These are phyloP conservation scores for Amyloporia xantha DNA, from an alignment of 768 basidiomycete genomes.

Conservation along the genomic window DNA sequence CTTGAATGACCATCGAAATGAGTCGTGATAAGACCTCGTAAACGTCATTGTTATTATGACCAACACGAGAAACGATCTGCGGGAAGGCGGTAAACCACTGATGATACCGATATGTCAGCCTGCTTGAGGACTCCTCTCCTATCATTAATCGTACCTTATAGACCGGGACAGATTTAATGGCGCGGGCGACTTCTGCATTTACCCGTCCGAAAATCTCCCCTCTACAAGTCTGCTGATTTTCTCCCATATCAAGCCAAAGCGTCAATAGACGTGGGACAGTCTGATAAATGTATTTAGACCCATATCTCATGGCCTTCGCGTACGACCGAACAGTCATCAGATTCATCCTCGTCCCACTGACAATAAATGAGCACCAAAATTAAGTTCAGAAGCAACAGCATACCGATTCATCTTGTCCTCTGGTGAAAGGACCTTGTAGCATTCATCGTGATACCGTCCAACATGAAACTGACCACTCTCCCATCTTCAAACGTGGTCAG, in stretches of 20 bases:
- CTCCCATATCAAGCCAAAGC: constrained; percentile 91
- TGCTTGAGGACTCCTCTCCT: neutral
- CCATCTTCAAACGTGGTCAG: too few species aligned
- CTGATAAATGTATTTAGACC: constrained; percentile 95
- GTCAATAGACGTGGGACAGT: constrained; percentile 91
- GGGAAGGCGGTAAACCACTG: constrained; percentile 97
- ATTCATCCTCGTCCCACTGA: constrained; percentile 60
- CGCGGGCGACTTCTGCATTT: constrained; percentile 37
- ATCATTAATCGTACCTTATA: constrained; percentile 62
- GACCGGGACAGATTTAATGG: constrained; percentile 56
- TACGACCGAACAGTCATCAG: constrained; percentile 61
- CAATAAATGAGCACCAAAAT: neutral
- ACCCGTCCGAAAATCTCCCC: constrained; percentile 46
- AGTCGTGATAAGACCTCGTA: constrained; percentile 55
- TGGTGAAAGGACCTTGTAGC: constrained; percentile 46
- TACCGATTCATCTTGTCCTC: constrained; percentile 38
- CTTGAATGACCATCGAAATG: constrained; percentile 65
- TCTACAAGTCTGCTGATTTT: constrained; percentile 22
- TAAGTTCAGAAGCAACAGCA: neutral
- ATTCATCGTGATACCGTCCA: constrained; percentile 84
- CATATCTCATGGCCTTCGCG: constrained; percentile 62
- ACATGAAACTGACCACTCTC: constrained; percentile 84
- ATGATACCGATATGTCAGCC: neutral
- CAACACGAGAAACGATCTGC: constrained; percentile 92
- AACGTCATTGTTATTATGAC: constrained; percentile 59